phyloP scores from a whole-genome alignment of 208 protist genomes.

The Crithidia mellificae region DNA sequence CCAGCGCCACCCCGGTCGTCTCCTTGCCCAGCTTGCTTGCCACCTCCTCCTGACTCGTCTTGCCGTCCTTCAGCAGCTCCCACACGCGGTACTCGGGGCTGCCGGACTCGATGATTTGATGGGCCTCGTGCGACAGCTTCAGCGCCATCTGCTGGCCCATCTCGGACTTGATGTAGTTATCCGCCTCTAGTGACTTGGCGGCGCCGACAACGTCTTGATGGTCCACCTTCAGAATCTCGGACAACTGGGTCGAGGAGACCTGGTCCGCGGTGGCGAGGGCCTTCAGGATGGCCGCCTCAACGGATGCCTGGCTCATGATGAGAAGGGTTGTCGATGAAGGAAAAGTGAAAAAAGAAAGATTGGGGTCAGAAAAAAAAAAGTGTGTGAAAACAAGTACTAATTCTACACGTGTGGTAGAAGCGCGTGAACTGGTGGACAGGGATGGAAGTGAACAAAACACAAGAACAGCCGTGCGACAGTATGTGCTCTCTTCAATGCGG shows the following conservation, averaged over 20 bases:
- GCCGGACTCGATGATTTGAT: conserved; percentile 75
- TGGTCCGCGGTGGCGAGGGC: conserved; percentile 37
- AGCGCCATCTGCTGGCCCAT: conserved; percentile 57
- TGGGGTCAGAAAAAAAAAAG: conserved; percentile 12
- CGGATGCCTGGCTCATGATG: conserved; percentile 27
- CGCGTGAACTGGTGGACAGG: neutral
- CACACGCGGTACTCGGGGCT: conserved; percentile 91
- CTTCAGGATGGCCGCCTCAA: conserved; percentile 53
- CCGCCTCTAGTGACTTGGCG: conserved; percentile 88
- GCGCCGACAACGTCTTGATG: conserved; percentile 92
- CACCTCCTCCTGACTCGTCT: conserved; percentile 51
- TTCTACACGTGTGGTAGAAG: no score
- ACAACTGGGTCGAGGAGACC: conserved; percentile 65
- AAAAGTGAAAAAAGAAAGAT: conserved; percentile 7
- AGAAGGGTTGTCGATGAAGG: neutral
- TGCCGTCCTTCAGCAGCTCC: conserved; percentile 43
- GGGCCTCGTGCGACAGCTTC: conserved; percentile 82
- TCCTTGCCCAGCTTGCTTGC: conserved; percentile 65
- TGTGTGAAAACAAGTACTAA: no score
- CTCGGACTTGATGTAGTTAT: conserved; percentile 74
- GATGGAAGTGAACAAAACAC: neutral
- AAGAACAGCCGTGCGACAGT: conserved; percentile 6
- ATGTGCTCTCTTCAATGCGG: conserved; percentile 1
- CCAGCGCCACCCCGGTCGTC: conserved; percentile 69
- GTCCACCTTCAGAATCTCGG: conserved; percentile 50